Evolutionary conservation across 768 basidiomycete species (phyloP).

Genomic region (Lactarius quietus): DNA sequence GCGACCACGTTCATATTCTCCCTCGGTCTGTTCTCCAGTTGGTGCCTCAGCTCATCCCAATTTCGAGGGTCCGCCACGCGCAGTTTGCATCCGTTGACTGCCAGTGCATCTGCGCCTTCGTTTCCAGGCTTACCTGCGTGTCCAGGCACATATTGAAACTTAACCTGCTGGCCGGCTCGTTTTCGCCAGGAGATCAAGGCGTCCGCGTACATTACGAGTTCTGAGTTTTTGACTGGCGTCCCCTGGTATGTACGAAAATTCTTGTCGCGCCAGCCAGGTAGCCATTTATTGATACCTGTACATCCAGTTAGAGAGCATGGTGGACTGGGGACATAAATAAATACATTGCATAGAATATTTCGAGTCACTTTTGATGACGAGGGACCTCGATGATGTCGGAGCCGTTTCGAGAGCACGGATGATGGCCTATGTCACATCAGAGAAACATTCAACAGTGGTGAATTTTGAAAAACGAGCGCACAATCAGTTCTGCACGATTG

Average conservation of each 20-base stretch:
- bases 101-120: slow-evolving; percentile 78
- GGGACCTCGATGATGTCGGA: slow-evolving; percentile 47
- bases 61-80: slow-evolving; percentile 48
- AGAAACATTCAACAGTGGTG: not conserved
- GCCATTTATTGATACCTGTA: slow-evolving; percentile 66
- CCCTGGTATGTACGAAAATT: slow-evolving; percentile 47
- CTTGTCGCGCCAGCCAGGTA: slow-evolving; percentile 60
- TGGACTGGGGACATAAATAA: not conserved
- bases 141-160: slow-evolving; percentile 69
- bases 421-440: slow-evolving; percentile 60
- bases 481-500: slow-evolving; percentile 85
- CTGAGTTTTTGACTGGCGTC: slow-evolving; percentile 64
- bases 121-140: slow-evolving; percentile 80
- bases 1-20: not conserved
- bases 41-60: slow-evolving; percentile 42
- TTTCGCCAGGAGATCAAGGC: slow-evolving; percentile 56
- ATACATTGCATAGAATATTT: slow-evolving; percentile 77
- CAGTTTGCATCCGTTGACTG: slow-evolving; percentile 52
- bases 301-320: slow-evolving; percentile 18
- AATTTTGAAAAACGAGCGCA: slow-evolving; percentile 35
- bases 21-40: slow-evolving; percentile 2
- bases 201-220: slow-evolving; percentile 66
- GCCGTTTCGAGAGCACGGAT: slow-evolving; percentile 74
- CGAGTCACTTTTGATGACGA: slow-evolving; percentile 85
- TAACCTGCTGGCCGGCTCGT: slow-evolving; percentile 49